Evolutionary conservation across 257 asterid genomes (phyloP), one percentile per base, ranked within the genome.

Genomic region (Penstemon eatonii): DNA sequence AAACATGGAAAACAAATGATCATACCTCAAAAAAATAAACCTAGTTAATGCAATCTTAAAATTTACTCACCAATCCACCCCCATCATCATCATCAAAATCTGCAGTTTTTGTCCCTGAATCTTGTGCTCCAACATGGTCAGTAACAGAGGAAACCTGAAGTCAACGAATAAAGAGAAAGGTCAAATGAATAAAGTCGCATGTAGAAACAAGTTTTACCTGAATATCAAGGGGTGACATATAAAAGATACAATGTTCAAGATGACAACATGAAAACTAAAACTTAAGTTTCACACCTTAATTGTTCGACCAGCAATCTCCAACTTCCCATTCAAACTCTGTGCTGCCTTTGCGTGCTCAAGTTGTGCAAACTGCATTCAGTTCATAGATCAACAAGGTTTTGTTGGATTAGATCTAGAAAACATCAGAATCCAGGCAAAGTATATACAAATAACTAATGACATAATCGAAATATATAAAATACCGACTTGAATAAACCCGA

Each of bases 41-140:
- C 41, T 54, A 56, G 13, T 25, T 25, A 68, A 46, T n/a, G 65
- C 68, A 70, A 66, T 47, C 59, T 49, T 57, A 61, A 6, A 43
- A 47, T 45, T 59, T 41, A 80, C 97, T 81, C 82, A 93, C 99
- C 96, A 90, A 69, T 56, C 99, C 99, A 75, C 99, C 99, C 5
- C 99, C 99, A 60, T 93, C 99, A 49, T 93, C 99, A 73, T 93
- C 99, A 66, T 93, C 99, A 82, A 93, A 93, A 81, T 93, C 99
- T 9, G 99, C 99, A 73, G 99, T 84, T 83, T 93, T 93, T 39
- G 92, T 78, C 49, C 96, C 99, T 36, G 96, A 74, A 59, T 93
- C 97, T 88, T 88, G 99, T 39, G 51, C 94, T 57, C 82, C 90
- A 63, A 84, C 81, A 75, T 93, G 97, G 74, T 93, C 99, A 6